These are phyloP conservation scores for Colletotrichum magnum DNA, from an alignment of 2,329 filamentous ascomycete genomes.

Conservation along the genomic window DNA sequence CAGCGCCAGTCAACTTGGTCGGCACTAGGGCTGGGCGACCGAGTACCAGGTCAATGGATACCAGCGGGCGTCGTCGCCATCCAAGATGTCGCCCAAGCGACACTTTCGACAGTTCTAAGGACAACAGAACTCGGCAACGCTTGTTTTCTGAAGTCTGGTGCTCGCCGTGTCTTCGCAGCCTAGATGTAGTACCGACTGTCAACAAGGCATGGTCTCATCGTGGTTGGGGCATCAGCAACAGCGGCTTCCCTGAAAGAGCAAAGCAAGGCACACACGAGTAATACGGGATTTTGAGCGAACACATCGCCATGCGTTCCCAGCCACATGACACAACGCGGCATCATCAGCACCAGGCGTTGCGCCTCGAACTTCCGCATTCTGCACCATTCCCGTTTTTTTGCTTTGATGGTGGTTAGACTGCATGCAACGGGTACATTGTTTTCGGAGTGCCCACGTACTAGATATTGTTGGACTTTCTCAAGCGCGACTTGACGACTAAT, in stretches of 20 bases:
- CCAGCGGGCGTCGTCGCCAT: neutral
- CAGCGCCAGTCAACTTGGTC: conserved; percentile 70
- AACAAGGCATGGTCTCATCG: neutral
- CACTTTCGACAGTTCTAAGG: conserved; percentile 7
- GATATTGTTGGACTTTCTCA: conserved; percentile 37
- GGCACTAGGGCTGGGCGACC: conserved; percentile 15
- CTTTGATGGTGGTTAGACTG: conserved; percentile 6
- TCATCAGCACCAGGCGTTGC: conserved; percentile 3
- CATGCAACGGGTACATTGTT: conserved; percentile 17
- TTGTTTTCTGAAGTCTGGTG: neutral
- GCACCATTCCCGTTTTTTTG: neutral
- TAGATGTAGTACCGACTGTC: neutral
- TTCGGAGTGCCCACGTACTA: conserved; percentile 9
- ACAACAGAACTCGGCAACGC: conserved; percentile 1
- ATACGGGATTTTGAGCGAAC: conserved; percentile 4
- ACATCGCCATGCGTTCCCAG: neutral
- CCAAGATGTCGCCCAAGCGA: neutral
- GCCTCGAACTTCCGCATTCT: neutral
- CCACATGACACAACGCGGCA: neutral
- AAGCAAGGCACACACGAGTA: conserved; percentile 21
- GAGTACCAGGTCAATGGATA: neutral
- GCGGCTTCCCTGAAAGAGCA: neutral
- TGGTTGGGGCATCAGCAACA: neutral
- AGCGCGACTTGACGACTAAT: conserved; percentile 39
- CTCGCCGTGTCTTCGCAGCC: neutral